phyloP scores from a whole-genome alignment of 352 stramenopile species.

The Pythium graminicola region DNA sequence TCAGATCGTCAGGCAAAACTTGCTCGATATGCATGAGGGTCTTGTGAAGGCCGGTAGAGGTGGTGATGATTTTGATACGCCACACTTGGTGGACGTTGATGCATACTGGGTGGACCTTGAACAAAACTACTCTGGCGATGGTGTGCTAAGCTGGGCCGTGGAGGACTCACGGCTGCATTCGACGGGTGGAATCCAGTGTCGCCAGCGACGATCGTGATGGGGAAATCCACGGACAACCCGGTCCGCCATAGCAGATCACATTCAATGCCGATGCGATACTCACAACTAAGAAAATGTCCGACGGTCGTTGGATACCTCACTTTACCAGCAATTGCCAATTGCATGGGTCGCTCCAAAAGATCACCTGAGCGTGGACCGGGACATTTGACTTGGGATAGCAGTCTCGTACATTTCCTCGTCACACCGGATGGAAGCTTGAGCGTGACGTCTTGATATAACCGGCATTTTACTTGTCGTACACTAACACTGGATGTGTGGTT shows the following conservation, averaged over 20 bases:
- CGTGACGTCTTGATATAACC: conserved; percentile 57
- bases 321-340: conserved; percentile 46
- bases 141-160: conserved; percentile 15
- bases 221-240: conserved; percentile 24
- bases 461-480: conserved; percentile 43
- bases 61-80: conserved; percentile 20
- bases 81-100: conserved; percentile 24
- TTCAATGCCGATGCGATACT: conserved; percentile 54
- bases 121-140: conserved; percentile 16
- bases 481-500: conserved; percentile 54
- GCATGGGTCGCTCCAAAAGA: conserved; percentile 52
- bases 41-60: conserved; percentile 18
- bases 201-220: conserved; percentile 21
- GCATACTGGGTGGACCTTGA: conserved; percentile 19
- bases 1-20: conserved; percentile 19
- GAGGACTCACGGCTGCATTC: conserved; percentile 10
- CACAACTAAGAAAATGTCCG: conserved; percentile 49
- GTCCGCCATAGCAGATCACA: conserved; percentile 41
- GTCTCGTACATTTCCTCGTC: conserved; percentile 32
- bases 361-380: conserved; percentile 39
- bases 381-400: conserved; percentile 51
- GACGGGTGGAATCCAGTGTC: conserved; percentile 10
- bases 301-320: conserved; percentile 48
- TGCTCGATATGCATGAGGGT: conserved; percentile 18
- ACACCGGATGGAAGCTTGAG: conserved; percentile 33